These are phyloP conservation scores for Plasmodium gonderi DNA, from an alignment of 169 alveolate species.

Conservation along the genomic window DNA sequence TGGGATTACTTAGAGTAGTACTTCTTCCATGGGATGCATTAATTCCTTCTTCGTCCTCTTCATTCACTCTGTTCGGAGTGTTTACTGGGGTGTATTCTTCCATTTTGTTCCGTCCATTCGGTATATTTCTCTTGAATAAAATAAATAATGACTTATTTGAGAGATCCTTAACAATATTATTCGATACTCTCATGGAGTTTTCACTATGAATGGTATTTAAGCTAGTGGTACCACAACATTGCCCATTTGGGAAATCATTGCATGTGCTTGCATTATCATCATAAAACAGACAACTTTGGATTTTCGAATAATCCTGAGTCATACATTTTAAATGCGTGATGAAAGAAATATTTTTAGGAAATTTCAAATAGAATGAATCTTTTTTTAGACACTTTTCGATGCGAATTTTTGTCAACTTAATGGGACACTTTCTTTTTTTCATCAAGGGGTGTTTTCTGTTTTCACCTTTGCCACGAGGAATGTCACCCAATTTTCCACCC, in stretches of 20 bases:
- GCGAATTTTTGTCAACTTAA: background rate
- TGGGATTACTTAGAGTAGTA: background rate
- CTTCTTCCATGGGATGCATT: background rate
- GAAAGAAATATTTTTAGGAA: constrained; percentile 11
- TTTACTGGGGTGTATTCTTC: background rate
- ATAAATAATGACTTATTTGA: background rate
- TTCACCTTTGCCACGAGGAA: background rate
- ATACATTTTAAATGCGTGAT: background rate
- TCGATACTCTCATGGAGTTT: background rate
- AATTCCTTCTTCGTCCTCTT: background rate
- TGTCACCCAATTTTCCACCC: background rate
- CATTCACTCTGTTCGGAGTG: background rate
- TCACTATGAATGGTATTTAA: background rate
- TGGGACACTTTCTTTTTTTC: background rate
- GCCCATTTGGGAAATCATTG: no score
- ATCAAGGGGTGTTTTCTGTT: background rate
- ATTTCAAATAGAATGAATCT: background rate
- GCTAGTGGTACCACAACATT: background rate
- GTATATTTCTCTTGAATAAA: no score
- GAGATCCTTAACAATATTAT: background rate
- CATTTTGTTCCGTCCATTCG: background rate
- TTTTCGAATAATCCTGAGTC: background rate
- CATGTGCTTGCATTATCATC: no score
- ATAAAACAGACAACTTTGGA: background rate
- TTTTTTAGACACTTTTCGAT: background rate